Evolutionary conservation across 1,284 basidiomycete genomes (phyloP).

Genomic region (Pseudozyma flocculosa): DNA sequence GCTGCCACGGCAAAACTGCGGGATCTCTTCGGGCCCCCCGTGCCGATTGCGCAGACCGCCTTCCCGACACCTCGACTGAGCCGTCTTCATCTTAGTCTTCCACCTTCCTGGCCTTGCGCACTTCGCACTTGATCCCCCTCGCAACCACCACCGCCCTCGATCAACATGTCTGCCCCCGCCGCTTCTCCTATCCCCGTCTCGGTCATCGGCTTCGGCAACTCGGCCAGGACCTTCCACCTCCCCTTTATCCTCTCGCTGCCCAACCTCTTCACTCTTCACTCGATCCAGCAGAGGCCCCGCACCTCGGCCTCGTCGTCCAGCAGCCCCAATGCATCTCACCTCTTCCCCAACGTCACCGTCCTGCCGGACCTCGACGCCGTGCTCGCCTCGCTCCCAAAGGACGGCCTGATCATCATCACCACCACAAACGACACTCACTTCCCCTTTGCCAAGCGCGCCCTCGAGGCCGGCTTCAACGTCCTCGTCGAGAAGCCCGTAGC

Average conservation of each 20-base stretch:
- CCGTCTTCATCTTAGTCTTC: too few species aligned
- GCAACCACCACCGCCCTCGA: too few species aligned
- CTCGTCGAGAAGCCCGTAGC: conserved; percentile 55
- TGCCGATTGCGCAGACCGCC: too few species aligned
- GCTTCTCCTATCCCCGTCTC: conserved; percentile 44
- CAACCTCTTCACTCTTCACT: conserved; percentile 39
- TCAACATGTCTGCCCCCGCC: neutral
- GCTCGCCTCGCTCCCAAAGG: conserved; percentile 42
- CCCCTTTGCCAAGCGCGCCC: conserved; percentile 47
- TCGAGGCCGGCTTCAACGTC: conserved; percentile 50
- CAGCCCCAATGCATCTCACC: conserved; percentile 24
- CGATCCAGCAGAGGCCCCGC: conserved; percentile 51
- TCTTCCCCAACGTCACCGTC: conserved; percentile 39
- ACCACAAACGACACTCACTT: conserved; percentile 54
- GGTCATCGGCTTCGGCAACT: conserved; percentile 49
- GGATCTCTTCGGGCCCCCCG: too few species aligned
- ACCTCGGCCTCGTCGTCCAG: conserved; percentile 19
- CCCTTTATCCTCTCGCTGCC: conserved; percentile 48
- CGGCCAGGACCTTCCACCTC: conserved; percentile 52
- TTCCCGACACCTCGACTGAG: too few species aligned
- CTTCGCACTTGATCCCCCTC: too few species aligned
- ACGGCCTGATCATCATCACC: conserved; percentile 52
- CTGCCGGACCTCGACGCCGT: conserved; percentile 42
- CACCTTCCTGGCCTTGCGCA: too few species aligned
- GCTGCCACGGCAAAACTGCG: too few species aligned